Evolutionary conservation across 2,329 filamentous ascomycete species (phyloP).

Genomic region (Calonectria naviculata): DNA sequence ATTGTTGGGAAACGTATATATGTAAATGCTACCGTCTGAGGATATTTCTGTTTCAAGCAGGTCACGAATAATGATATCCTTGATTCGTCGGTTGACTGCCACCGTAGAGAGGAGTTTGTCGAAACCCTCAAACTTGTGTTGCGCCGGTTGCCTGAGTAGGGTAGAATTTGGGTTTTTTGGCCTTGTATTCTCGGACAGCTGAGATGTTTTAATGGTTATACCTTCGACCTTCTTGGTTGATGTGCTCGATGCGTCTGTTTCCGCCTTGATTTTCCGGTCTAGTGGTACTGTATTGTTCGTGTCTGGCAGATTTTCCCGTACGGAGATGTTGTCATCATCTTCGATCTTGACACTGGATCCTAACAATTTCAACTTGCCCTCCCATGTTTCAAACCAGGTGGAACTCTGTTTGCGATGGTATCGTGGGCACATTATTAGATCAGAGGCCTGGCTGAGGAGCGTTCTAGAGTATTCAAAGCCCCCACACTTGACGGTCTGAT

Average conservation of each 20-base stretch:
- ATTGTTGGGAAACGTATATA: slow-evolving; percentile 36
- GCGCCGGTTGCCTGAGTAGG: background rate
- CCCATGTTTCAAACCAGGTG: slow-evolving; percentile 22
- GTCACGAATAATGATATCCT: slow-evolving; percentile 18
- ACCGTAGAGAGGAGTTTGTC: slow-evolving; percentile 3
- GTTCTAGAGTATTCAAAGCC: slow-evolving; percentile 25
- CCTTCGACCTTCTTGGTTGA: background rate
- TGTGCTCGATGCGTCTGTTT: background rate
- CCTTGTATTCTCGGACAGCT: background rate
- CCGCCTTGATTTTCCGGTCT: background rate
- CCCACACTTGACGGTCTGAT: slow-evolving; percentile 15
- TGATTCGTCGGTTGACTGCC: slow-evolving; percentile 32
- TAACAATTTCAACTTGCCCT: slow-evolving; percentile 14
- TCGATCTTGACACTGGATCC: slow-evolving; percentile 23
- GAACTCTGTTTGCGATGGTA: background rate
- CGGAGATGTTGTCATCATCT: slow-evolving; percentile 1
- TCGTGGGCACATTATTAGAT: slow-evolving; percentile 30
- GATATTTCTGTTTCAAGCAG: background rate
- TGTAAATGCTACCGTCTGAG: slow-evolving; percentile 36
- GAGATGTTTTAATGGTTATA: background rate
- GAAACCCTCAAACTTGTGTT: slow-evolving; percentile 34
- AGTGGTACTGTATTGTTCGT: background rate
- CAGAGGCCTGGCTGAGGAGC: slow-evolving; percentile 25
- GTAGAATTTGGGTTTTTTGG: background rate
- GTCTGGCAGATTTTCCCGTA: background rate